Percentiles rank a stretch among this genome's conserved stretches.
These are phyloP conservation scores for Marasmius sp. DNA, from an alignment of 1,284 basidiomycete species.

Conservation along the genomic window DNA sequence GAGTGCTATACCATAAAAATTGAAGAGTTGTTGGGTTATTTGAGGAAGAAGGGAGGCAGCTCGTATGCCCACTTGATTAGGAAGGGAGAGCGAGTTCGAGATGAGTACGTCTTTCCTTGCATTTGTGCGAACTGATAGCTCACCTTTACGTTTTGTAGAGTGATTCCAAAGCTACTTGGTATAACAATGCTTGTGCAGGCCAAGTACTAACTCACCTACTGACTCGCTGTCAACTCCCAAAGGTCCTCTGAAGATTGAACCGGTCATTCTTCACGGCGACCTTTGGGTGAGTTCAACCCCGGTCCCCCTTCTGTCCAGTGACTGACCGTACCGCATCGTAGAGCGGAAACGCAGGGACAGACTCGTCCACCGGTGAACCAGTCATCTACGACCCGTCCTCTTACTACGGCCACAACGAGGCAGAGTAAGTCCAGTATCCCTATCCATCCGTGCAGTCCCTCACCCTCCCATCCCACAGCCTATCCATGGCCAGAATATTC, in stretches of 20 bases:
- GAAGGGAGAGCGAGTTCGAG: conserved; percentile 56
- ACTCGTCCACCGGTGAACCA: conserved; percentile 53
- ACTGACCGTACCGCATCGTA: conserved; percentile 25
- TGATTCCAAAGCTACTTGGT: conserved; percentile 74
- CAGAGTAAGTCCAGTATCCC: conserved; percentile 56
- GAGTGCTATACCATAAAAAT: conserved; percentile 71
- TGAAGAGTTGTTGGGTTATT: conserved; percentile 58
- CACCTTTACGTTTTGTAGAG: conserved; percentile 41
- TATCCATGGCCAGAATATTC: conserved; percentile 84
- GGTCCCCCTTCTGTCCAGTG: conserved; percentile 11
- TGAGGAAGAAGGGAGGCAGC: conserved; percentile 42
- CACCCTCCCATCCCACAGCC: conserved; percentile 35
- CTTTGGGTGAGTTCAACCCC: conserved; percentile 61
- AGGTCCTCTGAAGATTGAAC: conserved; percentile 58
- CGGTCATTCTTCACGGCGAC: conserved; percentile 84
- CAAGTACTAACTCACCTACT: background rate
- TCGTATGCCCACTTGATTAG: conserved; percentile 44
- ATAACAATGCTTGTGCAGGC: conserved; percentile 1
- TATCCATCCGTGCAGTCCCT: background rate
- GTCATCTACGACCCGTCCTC: conserved; percentile 84
- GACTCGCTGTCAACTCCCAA: background rate
- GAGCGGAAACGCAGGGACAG: conserved; percentile 75
- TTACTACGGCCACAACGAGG: conserved; percentile 86
- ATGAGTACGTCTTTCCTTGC: conserved; percentile 44
- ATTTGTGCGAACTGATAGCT: background rate